Evolutionary conservation across 129 eudicot genomes (phyloP), one percentile per base, ranked within the genome.

Genomic region (Erigeron canadensis): DNA sequence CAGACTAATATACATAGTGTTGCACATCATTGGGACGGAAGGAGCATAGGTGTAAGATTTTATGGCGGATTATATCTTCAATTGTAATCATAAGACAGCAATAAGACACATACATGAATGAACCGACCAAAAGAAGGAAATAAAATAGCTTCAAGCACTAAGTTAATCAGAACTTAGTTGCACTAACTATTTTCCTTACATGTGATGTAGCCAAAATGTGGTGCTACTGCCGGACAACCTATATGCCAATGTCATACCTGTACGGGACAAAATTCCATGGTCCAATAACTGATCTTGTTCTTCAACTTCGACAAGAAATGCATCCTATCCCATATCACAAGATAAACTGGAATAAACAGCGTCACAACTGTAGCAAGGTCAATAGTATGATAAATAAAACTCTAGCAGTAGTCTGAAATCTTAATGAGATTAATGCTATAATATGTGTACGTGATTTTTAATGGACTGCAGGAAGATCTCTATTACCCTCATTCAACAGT

Each of bases 211-310:
- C 91, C 2, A 88, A 85, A 43, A 85, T 88, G 91, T 86, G 85
- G 91, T 83, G 89, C 15, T 83, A 86, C 69, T 81, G 89, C 4
- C 89, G 89, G 57, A 85, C 95, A 72, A 81, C 88, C 0, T 88
- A 88, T 74, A 85, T 86, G 91, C 96, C 96, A 11, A 88, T 85
- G 96, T 83, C 96, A 4, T 86, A 88, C 67, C 73, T 88, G 56
- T 88, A 85, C n/a, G 96, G 85, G 61, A 79, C 57, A 75, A 83
- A 79, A 65, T 81, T 28, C 10, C 96, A 88, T 69, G 91, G 96
- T 56, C 89, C 87, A 0, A 57, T 88, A 70, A 85, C 96, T 7
- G 84, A 83, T 67, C 82, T 88, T 43, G 87, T 88, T 54, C 17
- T 81, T 50, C 84, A 81, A 57, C 65, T 88, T 42, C 77, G 96